These are phyloP conservation scores for Thielaviopsis punctulata DNA, from an alignment of 2,329 filamentous ascomycete species.

Conservation along the genomic window DNA sequence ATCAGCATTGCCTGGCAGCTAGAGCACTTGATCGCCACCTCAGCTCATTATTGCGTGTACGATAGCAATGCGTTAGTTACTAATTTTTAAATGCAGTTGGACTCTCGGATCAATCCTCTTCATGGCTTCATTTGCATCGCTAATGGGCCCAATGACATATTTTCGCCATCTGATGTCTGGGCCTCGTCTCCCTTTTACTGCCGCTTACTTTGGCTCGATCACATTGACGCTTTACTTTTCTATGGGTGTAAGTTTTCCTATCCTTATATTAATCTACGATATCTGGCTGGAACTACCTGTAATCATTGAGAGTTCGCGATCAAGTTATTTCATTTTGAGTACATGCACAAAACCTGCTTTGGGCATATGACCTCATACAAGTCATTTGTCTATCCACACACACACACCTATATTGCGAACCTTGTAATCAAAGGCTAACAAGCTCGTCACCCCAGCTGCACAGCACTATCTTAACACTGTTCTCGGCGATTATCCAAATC, in stretches of 20 bases:
- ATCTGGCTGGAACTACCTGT: not conserved
- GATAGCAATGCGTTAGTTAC: constrained; percentile 17
- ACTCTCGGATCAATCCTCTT: constrained; percentile 83
- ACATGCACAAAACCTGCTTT: not conserved
- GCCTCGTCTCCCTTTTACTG: constrained; percentile 77
- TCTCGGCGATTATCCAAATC: constrained; percentile 71
- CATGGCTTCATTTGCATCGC: constrained; percentile 76
- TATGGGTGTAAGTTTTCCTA: constrained; percentile 56
- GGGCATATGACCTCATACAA: not conserved
- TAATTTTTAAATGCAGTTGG: constrained; percentile 45
- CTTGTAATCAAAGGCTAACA: constrained; percentile 13
- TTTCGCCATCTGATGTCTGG: constrained; percentile 68
- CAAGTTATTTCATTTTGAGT: not conserved
- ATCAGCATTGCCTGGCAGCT: not conserved
- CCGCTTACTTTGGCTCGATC: constrained; percentile 89
- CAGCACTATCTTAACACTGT: constrained; percentile 66
- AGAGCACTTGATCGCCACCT: not conserved
- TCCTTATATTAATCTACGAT: not conserved
- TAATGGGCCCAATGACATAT: constrained; percentile 84
- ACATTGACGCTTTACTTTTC: constrained; percentile 80
- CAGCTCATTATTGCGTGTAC: not conserved
- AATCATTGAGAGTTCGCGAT: not conserved
- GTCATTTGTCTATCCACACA: not conserved
- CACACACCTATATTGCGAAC: not conserved
- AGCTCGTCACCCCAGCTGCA: constrained; percentile 42